Evolutionary conservation across 2,329 filamentous ascomycete species (phyloP), one percentile per base, ranked within the genome.

Genomic region (Fusarium sp.): DNA sequence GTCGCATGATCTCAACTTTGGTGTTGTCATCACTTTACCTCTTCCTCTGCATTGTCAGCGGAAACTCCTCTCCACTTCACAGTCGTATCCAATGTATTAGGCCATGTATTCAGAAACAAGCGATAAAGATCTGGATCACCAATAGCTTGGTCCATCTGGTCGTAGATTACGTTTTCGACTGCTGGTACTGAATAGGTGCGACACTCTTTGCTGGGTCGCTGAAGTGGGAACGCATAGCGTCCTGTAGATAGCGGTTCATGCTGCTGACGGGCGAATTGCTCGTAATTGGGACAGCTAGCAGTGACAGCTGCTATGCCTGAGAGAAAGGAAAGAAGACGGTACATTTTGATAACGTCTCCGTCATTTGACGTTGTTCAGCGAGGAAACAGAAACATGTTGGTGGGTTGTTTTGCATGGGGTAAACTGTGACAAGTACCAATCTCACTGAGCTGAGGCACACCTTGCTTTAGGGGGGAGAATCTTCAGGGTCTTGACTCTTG

Each of bases 211-310:
- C 86, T 86, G 1, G 95, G 95, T 28, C 95, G 88, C 82, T 97
- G 93, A 78, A 87, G 97, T 2, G 93, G 91, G 11, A 97, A 88
- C 59, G 88, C 83, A 77, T 96, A 87, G 10, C 88, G 89, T 14
- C 95, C 94, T n/a, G 86, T 81, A 69, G 93, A 97, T 74, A 90
- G 89, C 2, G 95, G 95, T 37, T 85, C 82, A 77, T 95, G 92
- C 21, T 68, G 70, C 13, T 77, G 49, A 25, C 73, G 74, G 21
- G 80, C 78, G 51, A 80, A 81, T 51, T 75, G 58, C 50, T 78
- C 77, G 60, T 78, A 82, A 43, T 75, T 74, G 27, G 79, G 80
- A 55, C 80, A 82, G 23, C 75, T 63, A 25, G 74, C 66, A 21
- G 73, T 72, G 18, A 72, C 72, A 16, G 64, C 69, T 20, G 70